Evolutionary conservation across 352 stramenopile genomes (phyloP), one percentile per base, ranked within the genome.

Genomic region (Elongisporangium prolatum): DNA sequence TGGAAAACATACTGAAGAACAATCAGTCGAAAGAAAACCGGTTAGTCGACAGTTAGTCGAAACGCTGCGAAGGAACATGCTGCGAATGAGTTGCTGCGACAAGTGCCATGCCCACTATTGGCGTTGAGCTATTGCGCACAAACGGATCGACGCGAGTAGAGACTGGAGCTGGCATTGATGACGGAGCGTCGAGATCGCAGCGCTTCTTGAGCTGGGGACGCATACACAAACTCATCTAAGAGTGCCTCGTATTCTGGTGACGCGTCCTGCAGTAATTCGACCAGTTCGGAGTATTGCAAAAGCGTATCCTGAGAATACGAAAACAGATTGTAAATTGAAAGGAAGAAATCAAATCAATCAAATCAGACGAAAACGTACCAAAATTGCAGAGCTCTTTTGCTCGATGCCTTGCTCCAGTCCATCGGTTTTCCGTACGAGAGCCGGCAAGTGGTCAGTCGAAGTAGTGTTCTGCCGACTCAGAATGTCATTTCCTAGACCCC

Each of bases 241-340:
- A 74, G 71, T 2, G 69, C 69, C 22, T 89, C 79, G 61, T 74
- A 89, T 9, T 74, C 63, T 8, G 65, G 44, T 2, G 77, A 75
- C 0, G 79, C 75, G 28, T 85, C 75, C 44, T 86, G 74, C 13
- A 89, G 51, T 24, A 65, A 78, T 24, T 84, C 75, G 0, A 89
- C 58, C 17, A 89, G 65, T 14, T 74, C 58, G 1, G 79, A 89
- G 44, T 86, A 87, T 52, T 84, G 72, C 56, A 89, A 50, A 22
- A 89, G 50, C 6, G 73, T 80, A 50, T 87, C 77, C 79, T 89
- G n/a, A n/a, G n/a, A n/a, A n/a, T n/a, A n/a, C n/a, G n/a, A n/a
- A n/a, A n/a, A n/a, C n/a, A n/a, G n/a, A n/a, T n/a, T n/a, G n/a
- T n/a, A n/a, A n/a, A n/a, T n/a, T n/a, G n/a, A n/a, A n/a, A n/a